Conservation (phyloP, 495 filamentous ascomycete species). For the Podospora australis region DNA sequence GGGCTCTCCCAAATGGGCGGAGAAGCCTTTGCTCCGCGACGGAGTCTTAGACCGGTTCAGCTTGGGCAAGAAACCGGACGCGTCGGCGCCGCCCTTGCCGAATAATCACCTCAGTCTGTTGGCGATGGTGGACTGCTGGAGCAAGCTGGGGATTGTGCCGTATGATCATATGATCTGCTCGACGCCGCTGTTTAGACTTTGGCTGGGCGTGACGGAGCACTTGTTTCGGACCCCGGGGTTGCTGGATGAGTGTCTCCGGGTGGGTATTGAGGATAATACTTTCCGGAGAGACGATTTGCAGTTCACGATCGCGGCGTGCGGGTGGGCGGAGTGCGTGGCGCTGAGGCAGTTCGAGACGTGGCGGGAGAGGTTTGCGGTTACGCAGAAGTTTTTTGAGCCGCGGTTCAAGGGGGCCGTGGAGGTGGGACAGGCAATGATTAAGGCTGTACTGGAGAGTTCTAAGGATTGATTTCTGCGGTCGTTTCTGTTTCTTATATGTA, state of each 20-base stretch:
- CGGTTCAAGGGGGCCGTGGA: conserved; percentile 77
- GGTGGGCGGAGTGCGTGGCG: conserved; percentile 88
- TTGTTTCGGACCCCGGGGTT: conserved; percentile 80
- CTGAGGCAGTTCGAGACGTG: conserved; percentile 89
- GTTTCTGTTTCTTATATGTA: no score
- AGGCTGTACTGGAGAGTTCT: conserved; percentile 78
- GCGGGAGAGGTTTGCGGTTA: conserved; percentile 78
- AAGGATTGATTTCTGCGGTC: no score
- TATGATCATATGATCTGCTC: conserved; percentile 99
- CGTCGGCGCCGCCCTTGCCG: conserved; percentile 50
- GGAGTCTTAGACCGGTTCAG: conserved; percentile 84
- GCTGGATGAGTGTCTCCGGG: conserved; percentile 77
- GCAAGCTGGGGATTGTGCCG: conserved; percentile 81
- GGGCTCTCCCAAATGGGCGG: conserved; percentile 38
- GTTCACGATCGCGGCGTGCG: conserved; percentile 92
- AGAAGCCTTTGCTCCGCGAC: conserved; percentile 67
- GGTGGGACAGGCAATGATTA: conserved; percentile 95
- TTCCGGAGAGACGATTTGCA: conserved; percentile 91
- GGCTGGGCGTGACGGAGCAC: conserved; percentile 96
- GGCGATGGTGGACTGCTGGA: conserved; percentile 99
- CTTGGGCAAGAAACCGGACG: conserved; percentile 50
- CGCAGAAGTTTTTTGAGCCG: conserved; percentile 84
- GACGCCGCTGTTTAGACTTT: conserved; percentile 95
- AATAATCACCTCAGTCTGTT: conserved; percentile 92
- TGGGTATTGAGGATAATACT: conserved; percentile 78